These are phyloP conservation scores for Neurospora sp. DNA, from an alignment of 2,329 filamentous ascomycete species.

Conservation along the genomic window DNA sequence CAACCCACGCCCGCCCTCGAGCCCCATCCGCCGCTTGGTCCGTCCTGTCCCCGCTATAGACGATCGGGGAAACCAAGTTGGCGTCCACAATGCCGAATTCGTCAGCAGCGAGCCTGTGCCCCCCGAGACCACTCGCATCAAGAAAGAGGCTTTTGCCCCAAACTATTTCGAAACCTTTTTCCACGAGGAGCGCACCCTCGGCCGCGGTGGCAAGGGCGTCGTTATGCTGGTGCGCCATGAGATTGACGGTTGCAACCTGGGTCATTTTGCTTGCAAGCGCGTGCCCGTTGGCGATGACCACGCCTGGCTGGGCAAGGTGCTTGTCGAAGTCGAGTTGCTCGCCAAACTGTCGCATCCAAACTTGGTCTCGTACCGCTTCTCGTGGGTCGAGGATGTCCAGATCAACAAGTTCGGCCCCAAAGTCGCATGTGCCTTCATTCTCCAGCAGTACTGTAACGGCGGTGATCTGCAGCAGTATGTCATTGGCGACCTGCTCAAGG, in stretches of 20 bases:
- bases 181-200: conserved; percentile 75
- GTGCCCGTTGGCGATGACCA: conserved; percentile 94
- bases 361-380: conserved; percentile 90
- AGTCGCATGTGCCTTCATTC: conserved; percentile 90
- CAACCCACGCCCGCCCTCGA: conserved; percentile 35
- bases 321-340: conserved; percentile 86
- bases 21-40: conserved; percentile 44
- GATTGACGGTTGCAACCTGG: conserved; percentile 78
- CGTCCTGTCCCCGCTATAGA: conserved; percentile 29
- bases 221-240: conserved; percentile 90
- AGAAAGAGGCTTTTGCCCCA: conserved; percentile 76
- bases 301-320: conserved; percentile 85
- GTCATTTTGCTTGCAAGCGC: conserved; percentile 91
- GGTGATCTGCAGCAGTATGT: conserved; percentile 87
- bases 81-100: conserved; percentile 35
- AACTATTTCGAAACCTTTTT: conserved; percentile 94
- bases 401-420: conserved; percentile 80
- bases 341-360: conserved; percentile 91
- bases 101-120: conserved; percentile 42
- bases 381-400: conserved; percentile 87
- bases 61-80: conserved; percentile 20
- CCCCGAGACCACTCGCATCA: conserved; percentile 59
- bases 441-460: conserved; percentile 94
- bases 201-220: conserved; percentile 86
- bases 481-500: conserved; percentile 53